Evolutionary conservation across 2,329 filamentous ascomycete species (phyloP), one percentile per base, ranked within the genome.

Genomic region (Trichoderma gracile): DNA sequence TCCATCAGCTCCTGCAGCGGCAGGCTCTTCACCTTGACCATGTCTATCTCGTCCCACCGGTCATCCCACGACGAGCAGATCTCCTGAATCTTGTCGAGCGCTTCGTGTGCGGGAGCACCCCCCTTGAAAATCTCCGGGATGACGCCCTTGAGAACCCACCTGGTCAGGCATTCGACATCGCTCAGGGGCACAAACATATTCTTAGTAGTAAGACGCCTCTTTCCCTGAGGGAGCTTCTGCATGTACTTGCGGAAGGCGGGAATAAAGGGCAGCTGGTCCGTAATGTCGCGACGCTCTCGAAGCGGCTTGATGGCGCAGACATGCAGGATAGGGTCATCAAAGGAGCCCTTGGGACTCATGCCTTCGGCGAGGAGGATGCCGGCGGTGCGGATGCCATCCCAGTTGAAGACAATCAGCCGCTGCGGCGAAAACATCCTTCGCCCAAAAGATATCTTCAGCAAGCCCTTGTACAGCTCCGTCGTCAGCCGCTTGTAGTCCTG

Each of bases 251-350:
- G 84, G 74, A 95, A 92, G 0, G 80, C 78, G 5, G 89, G 85
- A 2, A 96, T 78, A 72, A 93, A 98, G 0, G 95, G 93, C 12
- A 99, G 81, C 42, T 96, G 82, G 72, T 98, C 94, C n/a, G 89
- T 91, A 17, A 90, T 86, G 71, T 93, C 88, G 43, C 92, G 86
- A 63, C 86, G 85, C 64, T 87, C 84, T 64, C 89, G 84, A 45
- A 86, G 80, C 1, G 88, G 84, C 67, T 84, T 88, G 67, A 97
- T 87, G 71, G 95, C 92, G 50, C 95, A 84, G 1, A 97, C 85
- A 69, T 92, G 89, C 15, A 97, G 78, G 8, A 83, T 89, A 1
- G 92, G 90, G 55, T 85, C 82, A 21, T 84, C 81, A 5, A 78
- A 74, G 2, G 80, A 78, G 21, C 78, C 78, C 66, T 88, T 88